phyloP scores from a whole-genome alignment of 2,329 filamentous ascomycete genomes.

The Chrysosporium keratinophilum region DNA sequence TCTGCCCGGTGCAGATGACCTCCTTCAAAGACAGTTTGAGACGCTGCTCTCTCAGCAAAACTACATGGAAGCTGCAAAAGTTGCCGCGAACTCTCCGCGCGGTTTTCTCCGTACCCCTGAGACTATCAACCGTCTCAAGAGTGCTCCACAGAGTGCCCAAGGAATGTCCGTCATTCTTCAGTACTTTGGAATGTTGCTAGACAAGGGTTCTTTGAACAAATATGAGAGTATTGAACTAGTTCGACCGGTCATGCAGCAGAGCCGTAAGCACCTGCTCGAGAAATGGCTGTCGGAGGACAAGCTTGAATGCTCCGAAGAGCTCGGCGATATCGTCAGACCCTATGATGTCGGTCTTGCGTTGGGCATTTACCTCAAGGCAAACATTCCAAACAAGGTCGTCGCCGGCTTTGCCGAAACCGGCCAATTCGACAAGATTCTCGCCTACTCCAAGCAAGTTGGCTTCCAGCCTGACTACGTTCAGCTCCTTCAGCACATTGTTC shows the following conservation, averaged over 20 bases:
- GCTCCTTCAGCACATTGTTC: slow-evolving; percentile 82
- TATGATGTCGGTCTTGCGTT: slow-evolving; percentile 85
- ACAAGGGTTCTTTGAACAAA: slow-evolving; percentile 86
- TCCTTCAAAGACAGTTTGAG: slow-evolving; percentile 90
- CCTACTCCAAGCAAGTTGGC: slow-evolving; percentile 72
- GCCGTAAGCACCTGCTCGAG: slow-evolving; percentile 88
- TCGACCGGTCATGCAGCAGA: slow-evolving; percentile 82
- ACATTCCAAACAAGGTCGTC: slow-evolving; percentile 85
- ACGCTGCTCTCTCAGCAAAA: slow-evolving; percentile 69
- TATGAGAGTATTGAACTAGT: slow-evolving; percentile 92
- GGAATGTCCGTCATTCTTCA: slow-evolving; percentile 91
- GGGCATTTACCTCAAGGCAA: slow-evolving; percentile 80
- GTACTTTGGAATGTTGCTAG: slow-evolving; percentile 93
- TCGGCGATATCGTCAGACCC: slow-evolving; percentile 84
- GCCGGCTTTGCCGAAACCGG: slow-evolving; percentile 90
- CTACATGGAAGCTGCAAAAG: slow-evolving; percentile 82
- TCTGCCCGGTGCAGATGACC: slow-evolving; percentile 82
- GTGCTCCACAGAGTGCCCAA: slow-evolving; percentile 56
- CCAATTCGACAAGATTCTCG: slow-evolving; percentile 92
- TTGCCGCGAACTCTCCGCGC: slow-evolving; percentile 89
- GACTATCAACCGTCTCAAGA: slow-evolving; percentile 94
- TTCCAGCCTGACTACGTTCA: slow-evolving; percentile 95
- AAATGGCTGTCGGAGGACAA: slow-evolving; percentile 98
- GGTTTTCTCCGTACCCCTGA: slow-evolving; percentile 90
- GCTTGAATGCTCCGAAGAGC: slow-evolving; percentile 87